phyloP scores from a whole-genome alignment of 345 rosid genomes.

The Brassica incana region DNA sequence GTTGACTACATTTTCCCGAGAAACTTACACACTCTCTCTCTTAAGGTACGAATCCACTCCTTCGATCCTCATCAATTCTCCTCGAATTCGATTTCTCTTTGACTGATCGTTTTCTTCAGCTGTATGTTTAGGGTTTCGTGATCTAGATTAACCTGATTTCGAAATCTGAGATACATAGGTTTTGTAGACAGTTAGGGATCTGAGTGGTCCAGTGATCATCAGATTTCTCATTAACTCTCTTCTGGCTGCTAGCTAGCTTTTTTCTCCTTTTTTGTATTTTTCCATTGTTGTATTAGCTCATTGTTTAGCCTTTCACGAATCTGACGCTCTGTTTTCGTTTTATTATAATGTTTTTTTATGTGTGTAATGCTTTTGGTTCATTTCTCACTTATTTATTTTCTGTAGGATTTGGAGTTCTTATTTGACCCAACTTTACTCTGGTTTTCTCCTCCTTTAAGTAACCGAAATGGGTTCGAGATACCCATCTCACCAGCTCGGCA shows the following conservation, averaged over 20 bases:
- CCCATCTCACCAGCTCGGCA: constrained; percentile 97
- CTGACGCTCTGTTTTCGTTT: not conserved
- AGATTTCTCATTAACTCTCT: not conserved
- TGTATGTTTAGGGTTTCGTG: not conserved
- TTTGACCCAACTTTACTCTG: constrained; percentile 19
- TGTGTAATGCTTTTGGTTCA: constrained; percentile 15
- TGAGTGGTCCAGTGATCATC: constrained; percentile 31
- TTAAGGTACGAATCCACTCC: constrained; percentile 6
- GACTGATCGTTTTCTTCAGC: not conserved
- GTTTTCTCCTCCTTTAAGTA: constrained; percentile 13
- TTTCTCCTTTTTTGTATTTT: not conserved
- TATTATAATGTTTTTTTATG: not conserved
- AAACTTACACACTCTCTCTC: constrained; percentile 18
- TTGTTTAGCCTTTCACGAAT: constrained; percentile 25
- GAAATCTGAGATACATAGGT: not conserved
- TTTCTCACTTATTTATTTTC: constrained; percentile 15
- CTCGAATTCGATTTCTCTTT: not conserved
- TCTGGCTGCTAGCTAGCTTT: constrained; percentile 18
- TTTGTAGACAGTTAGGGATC: constrained; percentile 28
- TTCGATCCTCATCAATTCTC: constrained; percentile 18
- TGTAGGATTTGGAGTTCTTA: constrained; percentile 23
- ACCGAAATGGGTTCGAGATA: constrained; percentile 88
- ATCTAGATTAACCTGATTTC: too few species aligned
- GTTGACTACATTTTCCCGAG: constrained; percentile 28
- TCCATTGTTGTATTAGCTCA: constrained; percentile 17